Evolutionary conservation across 2,329 filamentous ascomycete species (phyloP), one percentile per base, ranked within the genome.

Genomic region (Pseudogymnoascus sp.): DNA sequence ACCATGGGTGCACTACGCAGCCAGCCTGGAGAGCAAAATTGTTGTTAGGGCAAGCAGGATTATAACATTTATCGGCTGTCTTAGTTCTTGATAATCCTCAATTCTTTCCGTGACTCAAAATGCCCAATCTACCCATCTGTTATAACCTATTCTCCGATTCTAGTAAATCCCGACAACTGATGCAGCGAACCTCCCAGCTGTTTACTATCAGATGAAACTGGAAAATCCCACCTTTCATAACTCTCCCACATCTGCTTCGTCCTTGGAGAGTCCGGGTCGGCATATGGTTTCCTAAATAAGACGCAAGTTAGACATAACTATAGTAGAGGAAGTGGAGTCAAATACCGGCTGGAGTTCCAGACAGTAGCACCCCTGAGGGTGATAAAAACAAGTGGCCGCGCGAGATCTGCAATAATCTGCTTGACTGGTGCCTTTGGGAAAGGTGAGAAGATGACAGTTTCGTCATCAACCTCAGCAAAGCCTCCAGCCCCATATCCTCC

Each of bases 381-480:
- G 12, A 66, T 63, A 46, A 66, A 42, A 23, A 16, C 36, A 7
- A 40, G 70, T 5, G 75, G 76, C 50, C 71, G 73, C 44, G 74
- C 71, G 59, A 75, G 67, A 66, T 78, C 76, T n/a, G 73, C 71
- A 37, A 78, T 68, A 23, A 77, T 72, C 64, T 78, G 73, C 59
- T 73, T 75, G 5, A 76, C 69, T 0, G 76, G 73, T 0, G 74
- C 69, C 44, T 73, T 69, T 1, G 74, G 65, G 36, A 69, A 71
- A 8, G 72, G 64, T 0, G 75, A 75, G 62, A 78, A 68, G n/a
- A 78, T 73, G 28, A 75, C 60, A 11, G 75, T 74, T n/a, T 72
- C 63, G 4, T 74, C 70, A 63, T 78, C 73, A 1, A 77, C 63
- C 61, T 74, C 73, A 0, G 76, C 67, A 63, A 77, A 78, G 3